Base-by-base conservation (phyloP, 2,329 filamentous ascomycete species). In the Aspergillus pseudoglaucus region DNA sequence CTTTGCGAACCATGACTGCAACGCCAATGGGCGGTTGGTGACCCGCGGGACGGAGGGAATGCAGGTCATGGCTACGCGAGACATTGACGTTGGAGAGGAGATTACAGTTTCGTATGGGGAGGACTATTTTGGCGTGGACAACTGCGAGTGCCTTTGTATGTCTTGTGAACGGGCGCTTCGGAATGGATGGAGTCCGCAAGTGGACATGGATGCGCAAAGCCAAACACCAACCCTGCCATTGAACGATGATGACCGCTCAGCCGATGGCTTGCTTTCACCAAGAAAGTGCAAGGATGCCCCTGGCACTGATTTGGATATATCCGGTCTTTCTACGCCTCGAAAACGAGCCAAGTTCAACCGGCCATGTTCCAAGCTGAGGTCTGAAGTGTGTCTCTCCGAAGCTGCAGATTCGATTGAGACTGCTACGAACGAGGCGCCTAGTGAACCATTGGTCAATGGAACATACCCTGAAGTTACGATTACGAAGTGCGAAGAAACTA, bases 31-130 rank as follows among this genome's bases (percentile, higher is more conserved):
- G 7, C 82, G 84, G 62, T 79, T 98, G 40, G 85, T 88, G 58
- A 96, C 89, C 32, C 86, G 83, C 32, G 88, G 90, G 41, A 82
- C 85, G 48, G 84, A 90, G 49, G 89, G 89, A 32, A 96, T 98
- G 73, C 87, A 94, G 62, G 90, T 98, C 48, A 82, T 95, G 44
- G 89, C 93, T 2, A 82, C 83, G 30, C 82, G 84, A 55, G 79
- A 90, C 49, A 97, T 98, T 52, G 80, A 85, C 9, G 75, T 86
- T 1, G 93, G 90, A 3, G 90, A 98, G 51, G 93, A 98, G 67
- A 95, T 98, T 50, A 98, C 93, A 0, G 93, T 98, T 0, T 91
- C 86, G 0, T 98, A 98, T 61, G 90, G 91, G 20, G 90, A 95
- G 15, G 90, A 88, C 63, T 98, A 98, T 66, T 98, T 98, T 71